Base-by-base conservation (phyloP, 495 filamentous ascomycete species). In the Amorphotheca resinae region DNA sequence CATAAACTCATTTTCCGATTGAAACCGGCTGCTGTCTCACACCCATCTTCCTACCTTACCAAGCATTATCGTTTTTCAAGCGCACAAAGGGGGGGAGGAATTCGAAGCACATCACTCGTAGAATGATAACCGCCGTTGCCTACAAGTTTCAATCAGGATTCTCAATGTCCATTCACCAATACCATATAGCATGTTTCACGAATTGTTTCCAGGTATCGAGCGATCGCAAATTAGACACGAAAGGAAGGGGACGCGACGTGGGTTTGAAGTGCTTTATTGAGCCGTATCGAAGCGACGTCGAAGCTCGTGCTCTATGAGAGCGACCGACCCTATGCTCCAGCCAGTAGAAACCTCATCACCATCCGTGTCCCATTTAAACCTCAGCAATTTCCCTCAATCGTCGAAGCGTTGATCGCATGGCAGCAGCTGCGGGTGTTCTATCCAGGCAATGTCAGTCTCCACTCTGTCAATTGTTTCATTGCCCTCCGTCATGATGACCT, bases 341-440 rank as follows among this genome's bases (percentile, higher is more conserved):
- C 49, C 49, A 54, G 52, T 42, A 61, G 47, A 61, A 51, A 51
- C 52, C 48, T 28, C 36, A 51, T 35, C 63, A 58, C 61, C 61
- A 40, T 28, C 49, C 56, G 60, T 55, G 55, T 64, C 65, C 45
- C 42, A 49, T 59, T 63, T 86, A 98, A 61, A 93, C 84, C 79
- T 96, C 91, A 62, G 85, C 83, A 72, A 96, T 93, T 69, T 96
- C 91, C 62, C 91, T 80, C 70, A 98, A 77, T 73, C 91, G 79
- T 66, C 93, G 84, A 66, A 98, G 91, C 54, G 91, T 98, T 51
- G 89, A 95, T 64, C 93, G 79, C 65, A 87, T 93, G 43, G 91
- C 87, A 55, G 91, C 89, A 44, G 91, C 91, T 54, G 93, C 89
- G 41, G 93, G 87, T 47, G 93, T 96, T 42, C 88, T 95, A 54